Evolutionary conservation across 2,329 filamentous ascomycete species (phyloP).

Genomic region (Aspergillus tanneri): DNA sequence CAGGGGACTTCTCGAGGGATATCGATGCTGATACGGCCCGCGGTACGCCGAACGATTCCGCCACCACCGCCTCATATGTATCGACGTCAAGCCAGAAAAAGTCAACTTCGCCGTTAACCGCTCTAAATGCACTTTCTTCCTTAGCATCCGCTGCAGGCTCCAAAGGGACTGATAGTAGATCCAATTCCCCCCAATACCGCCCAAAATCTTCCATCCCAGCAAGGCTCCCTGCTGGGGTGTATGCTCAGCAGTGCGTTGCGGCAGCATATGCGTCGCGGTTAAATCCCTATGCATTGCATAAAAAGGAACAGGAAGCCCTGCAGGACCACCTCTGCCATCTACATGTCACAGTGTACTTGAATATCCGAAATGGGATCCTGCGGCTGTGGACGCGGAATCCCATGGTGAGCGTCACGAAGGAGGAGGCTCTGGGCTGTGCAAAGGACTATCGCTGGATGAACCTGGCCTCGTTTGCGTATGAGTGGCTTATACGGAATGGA

Average conservation of each 20-base stretch:
- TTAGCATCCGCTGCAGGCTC: slow-evolving; percentile 18
- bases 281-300: slow-evolving; percentile 84
- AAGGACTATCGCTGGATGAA: slow-evolving; percentile 86
- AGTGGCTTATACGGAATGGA: slow-evolving; percentile 86
- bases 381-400: slow-evolving; percentile 87
- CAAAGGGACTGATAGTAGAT: slow-evolving; percentile 25
- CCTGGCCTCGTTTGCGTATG: slow-evolving; percentile 80
- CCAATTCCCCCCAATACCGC: slow-evolving; percentile 53
- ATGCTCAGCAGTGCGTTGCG: slow-evolving; percentile 86
- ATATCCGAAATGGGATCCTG: slow-evolving; percentile 91
- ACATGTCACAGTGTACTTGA: slow-evolving; percentile 93
- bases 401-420: slow-evolving; percentile 72
- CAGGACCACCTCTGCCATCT: slow-evolving; percentile 78
- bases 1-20: slow-evolving; percentile 16
- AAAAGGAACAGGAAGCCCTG: slow-evolving; percentile 77
- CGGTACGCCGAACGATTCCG: slow-evolving; percentile 28
- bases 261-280: slow-evolving; percentile 87
- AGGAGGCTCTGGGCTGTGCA: slow-evolving; percentile 88
- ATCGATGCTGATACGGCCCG: slow-evolving; percentile 20
- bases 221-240: slow-evolving; percentile 69
- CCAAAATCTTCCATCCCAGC: slow-evolving; percentile 82
- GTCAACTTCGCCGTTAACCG: slow-evolving; percentile 28
- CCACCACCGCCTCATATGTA: slow-evolving; percentile 26
- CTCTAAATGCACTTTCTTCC: slow-evolving; percentile 16
- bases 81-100: slow-evolving; percentile 25